Percentiles rank a stretch among this genome's conserved stretches.
These are phyloP conservation scores for Luffa aegyptiaca DNA, from an alignment of 306 rosid genomes.

Conservation along the genomic window DNA sequence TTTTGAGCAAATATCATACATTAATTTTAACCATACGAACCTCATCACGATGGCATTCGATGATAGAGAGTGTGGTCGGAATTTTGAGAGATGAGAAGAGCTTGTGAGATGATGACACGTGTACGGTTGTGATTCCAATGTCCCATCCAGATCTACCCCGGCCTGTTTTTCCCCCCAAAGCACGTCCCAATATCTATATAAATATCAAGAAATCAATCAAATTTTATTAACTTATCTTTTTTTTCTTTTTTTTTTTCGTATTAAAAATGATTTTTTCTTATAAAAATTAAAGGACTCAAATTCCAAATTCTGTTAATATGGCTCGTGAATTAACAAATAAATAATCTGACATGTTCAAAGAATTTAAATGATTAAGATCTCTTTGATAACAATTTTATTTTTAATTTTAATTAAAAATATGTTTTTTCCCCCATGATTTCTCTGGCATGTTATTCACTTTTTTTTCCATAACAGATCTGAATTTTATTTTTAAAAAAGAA, in stretches of 20 bases:
- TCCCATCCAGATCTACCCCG: constrained; percentile 81
- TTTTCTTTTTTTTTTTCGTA: background rate
- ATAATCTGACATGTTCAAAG: no score
- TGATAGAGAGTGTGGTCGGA: constrained; percentile 50
- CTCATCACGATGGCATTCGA: constrained; percentile 83
- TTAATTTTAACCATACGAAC: constrained; percentile 1
- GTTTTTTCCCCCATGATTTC: no score
- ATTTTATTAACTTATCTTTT: background rate
- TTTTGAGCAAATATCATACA: background rate
- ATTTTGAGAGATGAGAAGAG: constrained; percentile 36
- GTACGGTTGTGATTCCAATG: constrained; percentile 55
- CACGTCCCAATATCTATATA: constrained; percentile 60
- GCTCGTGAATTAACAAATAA: no score
- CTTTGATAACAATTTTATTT: no score
- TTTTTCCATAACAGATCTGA: no score
- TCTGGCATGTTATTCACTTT: no score
- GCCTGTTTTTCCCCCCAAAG: constrained; percentile 74
- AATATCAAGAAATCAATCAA: background rate
- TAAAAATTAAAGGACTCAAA: background rate
- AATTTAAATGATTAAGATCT: no score
- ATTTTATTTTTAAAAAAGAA: no score
- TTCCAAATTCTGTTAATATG: no score
- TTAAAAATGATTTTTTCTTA: background rate
- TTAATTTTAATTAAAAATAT: no score
- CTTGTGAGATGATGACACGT: constrained; percentile 35